Evolutionary conservation across 148 eudicot species (phyloP), one percentile per base, ranked within the genome.

Genomic region (Nepenthes gracilis): DNA sequence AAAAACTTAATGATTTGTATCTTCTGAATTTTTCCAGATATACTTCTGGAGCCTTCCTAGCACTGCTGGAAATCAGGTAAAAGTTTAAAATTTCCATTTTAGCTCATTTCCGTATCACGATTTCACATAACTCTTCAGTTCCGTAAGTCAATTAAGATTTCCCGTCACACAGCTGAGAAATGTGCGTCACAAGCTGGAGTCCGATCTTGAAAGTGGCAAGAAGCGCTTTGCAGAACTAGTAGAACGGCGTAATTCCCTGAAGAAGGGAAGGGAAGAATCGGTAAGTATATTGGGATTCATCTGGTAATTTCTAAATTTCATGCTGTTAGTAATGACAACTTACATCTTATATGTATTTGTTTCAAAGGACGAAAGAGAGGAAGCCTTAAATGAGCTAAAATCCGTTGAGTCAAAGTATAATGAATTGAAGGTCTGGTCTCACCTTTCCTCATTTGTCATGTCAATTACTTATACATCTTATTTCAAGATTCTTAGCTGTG

Each of bases 1-100:
- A 10, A 10, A 11, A 12, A 2, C 15, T 11, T 49, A 49, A 49
- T 40, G 15, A 49, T 11, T 2, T 49, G 53, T 10, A 34, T 43
- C 40, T 47, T 65, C 11, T 36, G 57, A 23, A 64, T 55, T 7
- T 60, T 54, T 78, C 1, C 78, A 92, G 98, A 75, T 93, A 58
- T 93, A 88, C 79, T 93, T 93, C 63, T 93, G 96, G 98, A 93
- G 98, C 69, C 95, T 93, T 73, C 98, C 96, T 52, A 88, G 98
- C 71, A 82, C 91, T 76, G 98, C 98, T 69, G 98, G 98, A 64
- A 92, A 93, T 80, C 98, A 93, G 89, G 98, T 93, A 67, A 67
- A 58, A 8, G 15, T 33, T 61, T 49, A 9, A 12, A 45, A 13
- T 35, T 35, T 6, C 55, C 23, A 23, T 62, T 62, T 53, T 45